Conservation (phyloP, 2,329 filamentous ascomycete genomes). For the Dryadomyces quercivorus region DNA sequence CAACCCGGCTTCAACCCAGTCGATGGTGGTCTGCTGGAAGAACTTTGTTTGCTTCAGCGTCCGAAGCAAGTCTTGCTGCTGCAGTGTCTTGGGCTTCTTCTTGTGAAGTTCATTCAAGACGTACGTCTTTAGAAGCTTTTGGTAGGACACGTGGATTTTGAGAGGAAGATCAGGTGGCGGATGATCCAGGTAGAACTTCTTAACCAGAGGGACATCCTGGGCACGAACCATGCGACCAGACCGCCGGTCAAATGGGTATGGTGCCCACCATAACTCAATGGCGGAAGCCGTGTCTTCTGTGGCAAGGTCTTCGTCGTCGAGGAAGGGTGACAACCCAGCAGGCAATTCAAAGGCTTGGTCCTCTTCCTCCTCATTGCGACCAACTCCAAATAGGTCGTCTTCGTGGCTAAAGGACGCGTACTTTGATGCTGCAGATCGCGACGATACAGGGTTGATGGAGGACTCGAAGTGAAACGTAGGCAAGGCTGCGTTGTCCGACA, state of each 20-base stretch:
- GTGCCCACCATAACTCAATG: slow-evolving; percentile 95
- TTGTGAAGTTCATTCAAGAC: slow-evolving; percentile 96
- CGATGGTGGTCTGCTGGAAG: slow-evolving; percentile 98
- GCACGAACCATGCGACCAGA: slow-evolving; percentile 94
- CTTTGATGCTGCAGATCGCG: slow-evolving; percentile 83
- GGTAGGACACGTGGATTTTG: slow-evolving; percentile 95
- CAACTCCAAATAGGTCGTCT: slow-evolving; percentile 79
- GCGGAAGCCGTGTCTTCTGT: slow-evolving; percentile 83
- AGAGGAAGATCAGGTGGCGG: slow-evolving; percentile 79
- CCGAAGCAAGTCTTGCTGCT: slow-evolving; percentile 81
- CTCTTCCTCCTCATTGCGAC: slow-evolving; percentile 60
- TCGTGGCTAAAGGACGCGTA: slow-evolving; percentile 89
- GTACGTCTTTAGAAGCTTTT: slow-evolving; percentile 91
- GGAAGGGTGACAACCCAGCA: slow-evolving; percentile 69
- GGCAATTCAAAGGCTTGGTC: slow-evolving; percentile 81
- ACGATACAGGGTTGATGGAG: slow-evolving; percentile 96
- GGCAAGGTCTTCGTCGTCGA: slow-evolving; percentile 78
- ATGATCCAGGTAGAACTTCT: slow-evolving; percentile 98
- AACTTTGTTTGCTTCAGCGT: slow-evolving; percentile 96
- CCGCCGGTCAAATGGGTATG: slow-evolving; percentile 86
- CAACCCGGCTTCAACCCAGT: slow-evolving; percentile 97
- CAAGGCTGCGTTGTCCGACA: slow-evolving; percentile 74
- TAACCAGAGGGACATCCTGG: slow-evolving; percentile 91
- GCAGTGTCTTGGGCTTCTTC: slow-evolving; percentile 88
- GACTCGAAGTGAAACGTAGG: slow-evolving; percentile 97